Evolutionary conservation across 2,329 filamentous ascomycete genomes (phyloP), one percentile per base, ranked within the genome.

Genomic region (Calycina marina): DNA sequence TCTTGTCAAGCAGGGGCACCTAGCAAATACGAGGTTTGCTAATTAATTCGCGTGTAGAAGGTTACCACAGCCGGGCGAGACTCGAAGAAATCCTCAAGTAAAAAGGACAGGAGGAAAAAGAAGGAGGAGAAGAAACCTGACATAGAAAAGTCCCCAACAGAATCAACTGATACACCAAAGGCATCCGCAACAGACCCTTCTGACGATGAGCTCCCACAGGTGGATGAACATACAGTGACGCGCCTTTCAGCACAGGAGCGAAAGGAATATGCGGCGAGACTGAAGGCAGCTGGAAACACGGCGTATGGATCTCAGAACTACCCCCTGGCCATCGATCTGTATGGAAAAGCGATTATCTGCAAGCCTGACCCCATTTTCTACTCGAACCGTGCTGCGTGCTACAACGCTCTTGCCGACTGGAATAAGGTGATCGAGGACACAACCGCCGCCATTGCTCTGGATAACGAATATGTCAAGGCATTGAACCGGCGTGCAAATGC

Each of bases 311-410:
- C 77, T 46, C 96, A 94, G 62, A 81, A 93, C 51, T 94, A 94
- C 61, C 78, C 84, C 59, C 76, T 73, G 49, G 90, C 90, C 45
- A 98, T 98, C 53, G 80, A 86, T 4, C 74, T 98, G 20, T 98
- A 98, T 61, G 82, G 82, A 45, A 83, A 93, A 62, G 90, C 90
- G 31, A 93, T 98, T 49, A 64, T 96, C 31, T 96, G 90, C 77
- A 93, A 90, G 63, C 79, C 86, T 36, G 90, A 98, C 52, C 85
- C 90, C 18, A 86, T 98, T 56, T 98, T 90, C 68, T 98, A 92
- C 69, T 96, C 90, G 42, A 98, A 98, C 69, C 80, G 90, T 48
- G 90, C 90, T 36, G 90, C 90, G 34, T 98, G 90, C 69, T 92
- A 85, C 64, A 96, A 93, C 56, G 85, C 90, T 44, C 74, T 90